Percentiles rank a stretch among this genome's conserved stretches.
Conservation (phyloP, 2,329 filamentous ascomycete species). For the Neophaeococcomyces aloes region DNA sequence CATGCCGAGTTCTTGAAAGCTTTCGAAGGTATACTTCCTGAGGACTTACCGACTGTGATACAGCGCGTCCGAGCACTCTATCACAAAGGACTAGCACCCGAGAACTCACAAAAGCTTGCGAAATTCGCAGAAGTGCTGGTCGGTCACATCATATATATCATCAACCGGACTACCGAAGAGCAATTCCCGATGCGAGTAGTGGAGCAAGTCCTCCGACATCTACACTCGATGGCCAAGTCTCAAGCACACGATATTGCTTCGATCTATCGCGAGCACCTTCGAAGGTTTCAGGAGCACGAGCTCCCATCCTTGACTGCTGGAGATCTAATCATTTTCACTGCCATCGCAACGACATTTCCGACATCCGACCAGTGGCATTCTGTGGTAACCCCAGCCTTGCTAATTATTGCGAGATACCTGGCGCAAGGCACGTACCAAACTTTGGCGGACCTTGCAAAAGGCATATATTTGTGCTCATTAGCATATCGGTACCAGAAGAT, state of each 20-base stretch:
- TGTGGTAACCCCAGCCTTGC: constrained; percentile 79
- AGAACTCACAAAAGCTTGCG: constrained; percentile 74
- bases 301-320: constrained; percentile 48
- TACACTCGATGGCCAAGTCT: constrained; percentile 83
- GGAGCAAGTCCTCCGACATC: constrained; percentile 74
- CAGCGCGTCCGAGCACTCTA: constrained; percentile 88
- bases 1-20: constrained; percentile 63
- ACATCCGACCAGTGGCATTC: constrained; percentile 97
- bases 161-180: constrained; percentile 31
- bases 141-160: constrained; percentile 49
- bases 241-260: constrained; percentile 68
- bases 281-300: constrained; percentile 42
- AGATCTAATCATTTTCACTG: constrained; percentile 74
- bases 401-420: constrained; percentile 74
- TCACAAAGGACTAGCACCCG: constrained; percentile 71
- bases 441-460: constrained; percentile 58
- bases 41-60: constrained; percentile 65
- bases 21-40: constrained; percentile 49
- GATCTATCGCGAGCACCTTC: constrained; percentile 65
- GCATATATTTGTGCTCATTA: constrained; percentile 68
- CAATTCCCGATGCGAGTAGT: constrained; percentile 55
- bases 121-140: constrained; percentile 41
- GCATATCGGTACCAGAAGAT: constrained; percentile 71
- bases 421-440: constrained; percentile 61
- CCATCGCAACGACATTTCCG: constrained; percentile 74